phyloP scores from a whole-genome alignment of 768 basidiomycete genomes.

The Agaricus sinodeliciosus region DNA sequence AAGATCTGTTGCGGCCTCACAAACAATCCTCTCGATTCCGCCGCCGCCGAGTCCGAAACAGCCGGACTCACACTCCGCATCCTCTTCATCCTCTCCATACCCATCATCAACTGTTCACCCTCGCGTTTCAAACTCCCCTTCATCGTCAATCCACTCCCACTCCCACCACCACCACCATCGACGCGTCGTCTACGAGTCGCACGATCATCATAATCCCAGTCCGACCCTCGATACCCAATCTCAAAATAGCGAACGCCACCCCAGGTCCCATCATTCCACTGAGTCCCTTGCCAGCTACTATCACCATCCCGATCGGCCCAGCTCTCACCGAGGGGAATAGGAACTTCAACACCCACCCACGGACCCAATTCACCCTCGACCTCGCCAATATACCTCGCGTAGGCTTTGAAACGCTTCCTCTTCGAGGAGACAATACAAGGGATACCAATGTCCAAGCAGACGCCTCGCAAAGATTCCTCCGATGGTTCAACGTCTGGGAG shows the following conservation, averaged over 20 bases:
- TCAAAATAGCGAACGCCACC: constrained; percentile 83
- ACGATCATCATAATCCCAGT: constrained; percentile 55
- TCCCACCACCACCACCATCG: constrained; percentile 26
- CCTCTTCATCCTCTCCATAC: constrained; percentile 56
- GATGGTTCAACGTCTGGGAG: constrained; percentile 13
- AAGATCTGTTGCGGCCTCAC: constrained; percentile 83
- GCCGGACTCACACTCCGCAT: constrained; percentile 71
- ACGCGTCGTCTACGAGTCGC: constrained; percentile 38
- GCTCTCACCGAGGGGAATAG: constrained; percentile 44
- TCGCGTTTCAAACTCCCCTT: constrained; percentile 32
- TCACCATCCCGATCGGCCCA: constrained; percentile 41
- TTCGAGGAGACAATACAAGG: constrained; percentile 86
- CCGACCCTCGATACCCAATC: constrained; percentile 42
- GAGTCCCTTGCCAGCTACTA: constrained; percentile 26
- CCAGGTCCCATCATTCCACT: constrained; percentile 84
- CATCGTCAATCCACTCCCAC: constrained; percentile 13
- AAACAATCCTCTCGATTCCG: constrained; percentile 69
- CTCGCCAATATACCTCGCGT: constrained; percentile 84
- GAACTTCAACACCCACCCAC: constrained; percentile 91
- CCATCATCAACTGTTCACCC: constrained; percentile 40
- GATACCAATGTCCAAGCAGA: constrained; percentile 79
- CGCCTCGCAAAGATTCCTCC: constrained; percentile 41
- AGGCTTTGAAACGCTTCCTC: constrained; percentile 78
- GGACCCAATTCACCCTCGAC: constrained; percentile 75
- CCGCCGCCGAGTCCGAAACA: constrained; percentile 41